Conservation (phyloP, 148 eudicot species). For the Agrostemma githago region DNA sequence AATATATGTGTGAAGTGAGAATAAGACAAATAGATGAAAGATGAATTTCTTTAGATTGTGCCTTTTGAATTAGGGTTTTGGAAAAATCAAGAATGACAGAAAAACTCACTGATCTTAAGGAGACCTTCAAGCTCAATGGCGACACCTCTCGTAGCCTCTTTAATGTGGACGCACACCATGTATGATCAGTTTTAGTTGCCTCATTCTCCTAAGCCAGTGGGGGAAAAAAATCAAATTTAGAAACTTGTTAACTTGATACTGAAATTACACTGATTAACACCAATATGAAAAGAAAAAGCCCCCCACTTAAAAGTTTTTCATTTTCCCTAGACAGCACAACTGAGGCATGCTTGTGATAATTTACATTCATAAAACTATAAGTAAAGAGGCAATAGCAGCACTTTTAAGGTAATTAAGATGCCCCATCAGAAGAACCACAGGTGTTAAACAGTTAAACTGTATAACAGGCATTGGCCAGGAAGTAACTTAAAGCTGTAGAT, state of each 20-base stretch:
- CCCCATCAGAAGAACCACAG: neutral
- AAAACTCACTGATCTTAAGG: slow-evolving; percentile 76
- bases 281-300: neutral
- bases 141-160: slow-evolving; percentile 59
- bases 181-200: slow-evolving; percentile 58
- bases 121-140: slow-evolving; percentile 86
- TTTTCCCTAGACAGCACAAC: neutral
- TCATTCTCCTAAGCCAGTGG: slow-evolving; percentile 54
- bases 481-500: neutral
- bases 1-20: neutral
- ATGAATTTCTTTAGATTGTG: neutral
- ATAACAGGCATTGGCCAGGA: neutral
- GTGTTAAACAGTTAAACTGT: neutral
- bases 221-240: neutral
- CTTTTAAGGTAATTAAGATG: neutral
- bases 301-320: neutral
- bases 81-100: neutral
- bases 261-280: neutral
- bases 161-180: slow-evolving; percentile 64
- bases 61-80: neutral
- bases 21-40: neutral
- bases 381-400: neutral
- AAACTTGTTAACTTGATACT: neutral
- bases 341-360: neutral
- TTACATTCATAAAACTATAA: neutral